Evolutionary conservation across 805 yeast genomes (phyloP), one percentile per base, ranked within the genome.

Genomic region (Diddensiella santjacobensis): DNA sequence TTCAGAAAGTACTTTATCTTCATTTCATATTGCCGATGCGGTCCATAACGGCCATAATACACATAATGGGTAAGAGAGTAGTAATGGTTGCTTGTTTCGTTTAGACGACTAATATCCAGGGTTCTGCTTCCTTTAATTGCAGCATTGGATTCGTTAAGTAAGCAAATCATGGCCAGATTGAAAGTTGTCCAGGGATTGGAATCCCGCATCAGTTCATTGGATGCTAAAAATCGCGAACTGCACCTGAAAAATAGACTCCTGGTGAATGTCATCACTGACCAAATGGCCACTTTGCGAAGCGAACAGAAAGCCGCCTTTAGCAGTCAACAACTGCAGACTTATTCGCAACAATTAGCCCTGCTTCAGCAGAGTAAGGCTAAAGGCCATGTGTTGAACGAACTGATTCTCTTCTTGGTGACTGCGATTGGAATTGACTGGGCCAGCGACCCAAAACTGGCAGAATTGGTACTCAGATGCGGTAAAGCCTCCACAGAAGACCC

Each of bases 361-460:
- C 39, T 52, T n/a, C 33, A 37, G 13, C 39, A 24, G 5, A 23
- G 47, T 22, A 33, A 43, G 18, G 26, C 38, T 22, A 49, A 51
- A 26, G 17, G 38, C 8, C 44, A 45, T 3, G 52, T 57, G 4
- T 40, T 57, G 15, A 48, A 45, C 10, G 61, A 57, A 23, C 44
- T 56, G 17, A 47, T 56, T 4, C 40, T 45, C n/a, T 54, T 59
- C 4, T 15, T 57, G 20, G 45, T 57, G 2, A 43, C 51, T 8
- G 57, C 58, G 15, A 40, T 52, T 1, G 61, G 58, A 1, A 35
- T 52, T 2, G 58, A 57, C 44, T 57, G 61, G 61, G 39, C 49
- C 15, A 35, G 22, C 2, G 53, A 55, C 17, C 35, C 20, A 18
- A 44, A 31, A 15, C 42, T 51, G 1, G 31, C 24, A 3, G 13